These are phyloP conservation scores for Hypoxylon rubiginosum DNA, from an alignment of 2,329 filamentous ascomycete species.

Conservation along the genomic window DNA sequence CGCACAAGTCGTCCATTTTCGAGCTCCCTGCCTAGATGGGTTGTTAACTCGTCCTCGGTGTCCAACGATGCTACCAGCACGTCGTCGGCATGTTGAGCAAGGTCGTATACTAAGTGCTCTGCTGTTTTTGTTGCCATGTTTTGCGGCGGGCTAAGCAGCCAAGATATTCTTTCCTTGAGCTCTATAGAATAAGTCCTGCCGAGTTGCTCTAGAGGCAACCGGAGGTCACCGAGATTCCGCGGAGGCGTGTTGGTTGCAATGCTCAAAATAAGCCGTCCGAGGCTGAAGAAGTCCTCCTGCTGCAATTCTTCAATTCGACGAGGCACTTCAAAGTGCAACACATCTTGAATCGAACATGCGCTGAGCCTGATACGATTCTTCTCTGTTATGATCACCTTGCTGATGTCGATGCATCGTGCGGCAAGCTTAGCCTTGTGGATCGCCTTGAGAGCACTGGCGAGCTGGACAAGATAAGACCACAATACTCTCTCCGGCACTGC, in stretches of 20 bases:
- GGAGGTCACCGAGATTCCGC: constrained; percentile 69
- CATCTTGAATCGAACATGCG: constrained; percentile 89
- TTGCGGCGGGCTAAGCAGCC: constrained; percentile 79
- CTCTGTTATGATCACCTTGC: constrained; percentile 89
- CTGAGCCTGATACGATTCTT: constrained; percentile 91
- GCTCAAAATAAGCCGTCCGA: constrained; percentile 87
- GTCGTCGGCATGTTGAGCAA: constrained; percentile 81
- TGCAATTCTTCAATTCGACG: constrained; percentile 81
- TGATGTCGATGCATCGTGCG: constrained; percentile 86
- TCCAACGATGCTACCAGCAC: constrained; percentile 85
- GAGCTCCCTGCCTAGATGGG: constrained; percentile 81
- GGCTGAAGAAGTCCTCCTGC: constrained; percentile 86
- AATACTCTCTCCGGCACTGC: constrained; percentile 78
- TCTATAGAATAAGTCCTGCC: constrained; percentile 81
- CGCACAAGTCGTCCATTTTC: constrained; percentile 91
- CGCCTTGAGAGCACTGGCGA: constrained; percentile 86
- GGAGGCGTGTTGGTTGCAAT: constrained; percentile 78
- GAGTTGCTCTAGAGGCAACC: constrained; percentile 81
- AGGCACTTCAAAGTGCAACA: constrained; percentile 83
- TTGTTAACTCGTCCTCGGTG: constrained; percentile 79
- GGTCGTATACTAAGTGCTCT: constrained; percentile 82
- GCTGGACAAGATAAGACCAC: constrained; percentile 94
- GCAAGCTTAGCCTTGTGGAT: constrained; percentile 87
- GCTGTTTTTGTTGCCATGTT: constrained; percentile 74
- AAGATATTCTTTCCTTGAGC: constrained; percentile 82